These are phyloP conservation scores for Boletus fagicola DNA, from an alignment of 768 basidiomycete genomes.

Conservation along the genomic window DNA sequence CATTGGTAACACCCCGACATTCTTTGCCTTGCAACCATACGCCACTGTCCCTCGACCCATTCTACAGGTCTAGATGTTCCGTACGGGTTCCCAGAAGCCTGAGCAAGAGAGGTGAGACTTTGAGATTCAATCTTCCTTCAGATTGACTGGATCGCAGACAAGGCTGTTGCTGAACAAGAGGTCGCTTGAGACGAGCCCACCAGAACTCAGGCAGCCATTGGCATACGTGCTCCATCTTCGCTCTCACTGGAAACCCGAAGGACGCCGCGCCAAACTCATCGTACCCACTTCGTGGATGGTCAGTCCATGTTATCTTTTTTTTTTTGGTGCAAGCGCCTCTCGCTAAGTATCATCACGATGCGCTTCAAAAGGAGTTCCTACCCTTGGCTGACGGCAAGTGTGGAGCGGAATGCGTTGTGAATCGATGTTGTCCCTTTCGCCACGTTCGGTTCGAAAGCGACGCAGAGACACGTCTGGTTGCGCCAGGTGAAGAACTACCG, in stretches of 20 bases:
- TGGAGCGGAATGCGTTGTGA: not conserved
- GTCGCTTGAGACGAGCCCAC: slow-evolving; percentile 14
- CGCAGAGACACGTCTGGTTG: not conserved
- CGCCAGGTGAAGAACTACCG: slow-evolving; percentile 9
- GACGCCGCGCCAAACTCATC: slow-evolving; percentile 13
- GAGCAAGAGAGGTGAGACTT: slow-evolving; percentile 11
- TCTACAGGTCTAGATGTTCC: slow-evolving; percentile 6
- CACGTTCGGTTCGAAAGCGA: slow-evolving; percentile 17
- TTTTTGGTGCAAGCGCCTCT: not conserved
- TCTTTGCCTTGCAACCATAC: not conserved
- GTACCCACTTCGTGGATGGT: slow-evolving; percentile 29
- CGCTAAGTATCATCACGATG: not conserved
- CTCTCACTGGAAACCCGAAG: slow-evolving; percentile 21
- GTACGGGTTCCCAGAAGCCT: not conserved
- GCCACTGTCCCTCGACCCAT: not conserved
- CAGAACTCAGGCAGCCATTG: slow-evolving; percentile 18
- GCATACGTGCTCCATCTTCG: slow-evolving; percentile 26
- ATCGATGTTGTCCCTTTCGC: slow-evolving; percentile 16
- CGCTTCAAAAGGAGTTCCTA: slow-evolving; percentile 9
- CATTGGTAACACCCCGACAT: not conserved
- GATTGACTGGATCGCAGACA: slow-evolving; percentile 6
- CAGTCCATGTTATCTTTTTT: not conserved
- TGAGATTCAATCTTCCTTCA: not conserved
- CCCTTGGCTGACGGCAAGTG: slow-evolving; percentile 3
- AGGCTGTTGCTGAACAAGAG: slow-evolving; percentile 10